Base-by-base conservation (phyloP, 768 basidiomycete species). In the Hypholoma fasciculare region DNA sequence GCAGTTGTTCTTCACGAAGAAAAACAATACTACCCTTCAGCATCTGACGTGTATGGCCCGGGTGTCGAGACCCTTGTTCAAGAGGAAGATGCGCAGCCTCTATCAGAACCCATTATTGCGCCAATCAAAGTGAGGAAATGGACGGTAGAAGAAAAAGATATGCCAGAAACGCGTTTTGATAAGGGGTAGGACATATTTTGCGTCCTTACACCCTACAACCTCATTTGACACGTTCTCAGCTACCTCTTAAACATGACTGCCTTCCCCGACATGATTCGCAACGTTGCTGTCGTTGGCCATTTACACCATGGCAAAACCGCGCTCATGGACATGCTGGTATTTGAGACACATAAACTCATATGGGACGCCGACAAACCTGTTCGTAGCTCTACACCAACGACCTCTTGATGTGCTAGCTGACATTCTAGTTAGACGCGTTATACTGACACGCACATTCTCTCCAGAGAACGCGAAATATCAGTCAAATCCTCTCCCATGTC, bases 401-500 rank as follows among this genome's bases (percentile, higher is more conserved):
- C n/a, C 36, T 54, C 44, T 51, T 59, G 30, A 27, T 57, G 42
- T 61, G 52, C 66, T 36, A 54, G 52, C 34, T 50, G 39, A 39
- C 20, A 27, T 17, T 30, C 46, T 14, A 7, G 3, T 23, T 65
- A 98, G 96, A 80, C 86, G 40, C 92, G 94, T 56, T 99, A 98
- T 71, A 99, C 97, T 53, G 96, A 99, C 70, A 96, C 93, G 0
- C 97, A 98, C 71, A 72, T 92, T 46, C 80, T 99, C 38, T 90
- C 96, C 36, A 85, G 94, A 60, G 84, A 90, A 64, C 88, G 97
- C 27, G 87, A 86, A 65, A 92, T 99, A 59, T 98, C 96, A 9
- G 88, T 98, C 66, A 98, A 98, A 75, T 97, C 96, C 1, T 92
- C 90, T 0, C 95, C 97, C 7, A 96, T 99, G 88, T 97, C 96